Base-by-base conservation (phyloP, 306 rosid genomes). In the Pterocarpus macrocarpus region DNA sequence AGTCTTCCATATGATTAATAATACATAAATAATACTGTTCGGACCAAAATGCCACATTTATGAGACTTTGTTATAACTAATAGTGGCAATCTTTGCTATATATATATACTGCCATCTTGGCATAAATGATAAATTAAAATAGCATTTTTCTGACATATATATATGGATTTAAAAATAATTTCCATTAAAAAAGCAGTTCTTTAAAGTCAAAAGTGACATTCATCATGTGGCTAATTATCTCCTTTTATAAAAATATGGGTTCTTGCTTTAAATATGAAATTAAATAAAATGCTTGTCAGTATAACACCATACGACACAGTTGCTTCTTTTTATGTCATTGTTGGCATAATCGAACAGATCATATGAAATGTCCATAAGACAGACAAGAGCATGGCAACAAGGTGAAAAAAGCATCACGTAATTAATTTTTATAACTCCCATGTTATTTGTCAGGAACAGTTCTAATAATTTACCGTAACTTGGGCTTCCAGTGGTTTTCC, bases 321-420 rank as follows among this genome's bases (percentile, higher is more conserved):
- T 57, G 70, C 73, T 78, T 73, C 79, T 78, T 83, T 66, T 56
- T 38, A 84, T 66, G 84, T 8, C 49, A 79, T 79, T 79, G 73
- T 66, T 66, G 67, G 71, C 53, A 65, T 28, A 77, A 49, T 73
- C 59, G 67, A 22, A 22, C 11, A 78, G 41, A 80, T 78, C 80
- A 59, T 68, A 84, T 84, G 87, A 80, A 59, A 68, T 80, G 85
- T 80, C 75, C 53, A 71, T 49, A 69, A 79, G 89, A 86, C 66
- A 68, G 81, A 69, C 41, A 65, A 70, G 79, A 56, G 79, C 63
- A 76, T 44, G 80, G 85, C 32, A 44, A 59, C 68, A 68, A 79
- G 59, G 41, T 30, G 28, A 52, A 70, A 62, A 36, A n/a, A 39
- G 68, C 5, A 69, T 28, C 5, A 12, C 74, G 50, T 71, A 65